phyloP scores from a whole-genome alignment of 2,329 filamentous ascomycete genomes.

The Fonsecaea multimorphosa region DNA sequence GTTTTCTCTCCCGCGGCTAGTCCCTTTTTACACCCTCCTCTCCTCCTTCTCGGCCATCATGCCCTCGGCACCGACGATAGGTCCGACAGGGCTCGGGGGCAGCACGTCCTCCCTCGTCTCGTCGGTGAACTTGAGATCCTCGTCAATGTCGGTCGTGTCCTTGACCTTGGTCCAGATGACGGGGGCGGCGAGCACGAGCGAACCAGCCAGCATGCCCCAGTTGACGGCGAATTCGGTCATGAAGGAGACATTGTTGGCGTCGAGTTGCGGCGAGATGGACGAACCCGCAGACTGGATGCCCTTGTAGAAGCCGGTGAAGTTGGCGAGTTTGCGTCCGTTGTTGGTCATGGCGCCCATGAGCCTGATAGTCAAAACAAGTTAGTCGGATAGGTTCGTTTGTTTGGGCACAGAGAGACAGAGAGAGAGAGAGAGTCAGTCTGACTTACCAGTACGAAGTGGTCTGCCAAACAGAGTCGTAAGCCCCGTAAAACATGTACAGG shows the following conservation, averaged over 20 bases:
- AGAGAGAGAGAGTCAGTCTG: background rate
- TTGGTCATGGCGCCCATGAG: conserved; percentile 88
- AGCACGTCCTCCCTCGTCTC: conserved; percentile 75
- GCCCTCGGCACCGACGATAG: conserved; percentile 30
- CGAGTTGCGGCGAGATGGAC: conserved; percentile 74
- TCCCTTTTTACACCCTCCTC: conserved; percentile 13
- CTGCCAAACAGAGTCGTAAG: conserved; percentile 90
- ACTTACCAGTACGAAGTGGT: conserved; percentile 83
- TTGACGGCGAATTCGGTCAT: conserved; percentile 70
- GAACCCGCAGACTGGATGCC: conserved; percentile 79
- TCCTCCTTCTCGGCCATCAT: conserved; percentile 30
- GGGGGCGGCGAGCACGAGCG: conserved; percentile 74
- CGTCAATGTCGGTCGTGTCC: conserved; percentile 74
- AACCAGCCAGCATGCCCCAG: conserved; percentile 72
- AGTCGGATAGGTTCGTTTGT: background rate
- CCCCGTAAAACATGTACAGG: conserved; percentile 87
- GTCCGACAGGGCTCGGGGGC: conserved; percentile 24
- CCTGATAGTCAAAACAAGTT: conserved; percentile 50
- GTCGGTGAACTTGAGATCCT: conserved; percentile 80
- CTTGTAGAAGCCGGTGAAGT: conserved; percentile 84
- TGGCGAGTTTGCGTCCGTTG: conserved; percentile 82
- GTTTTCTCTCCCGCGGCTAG: no score
- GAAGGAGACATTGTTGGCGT: conserved; percentile 64
- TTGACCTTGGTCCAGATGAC: conserved; percentile 77
- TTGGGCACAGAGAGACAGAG: background rate